Conservation (phyloP, 306 rosid species). For the Cyclanthera cordifolia region DNA sequence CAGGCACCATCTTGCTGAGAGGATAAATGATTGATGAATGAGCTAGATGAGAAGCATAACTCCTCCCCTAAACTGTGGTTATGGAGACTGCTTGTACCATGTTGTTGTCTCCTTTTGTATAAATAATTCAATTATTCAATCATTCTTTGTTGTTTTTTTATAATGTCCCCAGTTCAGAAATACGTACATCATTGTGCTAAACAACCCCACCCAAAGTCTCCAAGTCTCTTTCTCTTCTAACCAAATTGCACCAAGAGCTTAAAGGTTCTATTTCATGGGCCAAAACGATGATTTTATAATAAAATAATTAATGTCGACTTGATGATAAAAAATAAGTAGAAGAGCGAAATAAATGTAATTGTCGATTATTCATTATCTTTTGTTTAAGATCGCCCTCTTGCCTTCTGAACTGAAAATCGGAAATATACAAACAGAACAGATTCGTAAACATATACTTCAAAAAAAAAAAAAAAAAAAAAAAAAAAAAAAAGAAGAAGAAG, state of each 20-base stretch:
- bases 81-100: background rate
- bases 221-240: background rate
- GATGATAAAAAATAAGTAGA: no score
- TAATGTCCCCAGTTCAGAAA: background rate
- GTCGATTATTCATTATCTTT: background rate
- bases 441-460: background rate
- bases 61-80: no score
- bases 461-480: no score
- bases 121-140: background rate
- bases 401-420: background rate
- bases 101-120: background rate
- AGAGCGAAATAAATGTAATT: no score
- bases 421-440: background rate
- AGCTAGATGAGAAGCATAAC: no score
- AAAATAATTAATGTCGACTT: no score
- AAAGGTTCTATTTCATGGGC: no score
- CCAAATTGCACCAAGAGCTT: background rate
- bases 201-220: background rate
- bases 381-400: background rate
- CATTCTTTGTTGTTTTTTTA: background rate
- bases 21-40: no score
- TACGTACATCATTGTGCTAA: no score
- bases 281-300: no score
- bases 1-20: no score
- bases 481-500: no score